phyloP scores from a whole-genome alignment of 306 rosid species.

The Sphenostylis stenocarpa region DNA sequence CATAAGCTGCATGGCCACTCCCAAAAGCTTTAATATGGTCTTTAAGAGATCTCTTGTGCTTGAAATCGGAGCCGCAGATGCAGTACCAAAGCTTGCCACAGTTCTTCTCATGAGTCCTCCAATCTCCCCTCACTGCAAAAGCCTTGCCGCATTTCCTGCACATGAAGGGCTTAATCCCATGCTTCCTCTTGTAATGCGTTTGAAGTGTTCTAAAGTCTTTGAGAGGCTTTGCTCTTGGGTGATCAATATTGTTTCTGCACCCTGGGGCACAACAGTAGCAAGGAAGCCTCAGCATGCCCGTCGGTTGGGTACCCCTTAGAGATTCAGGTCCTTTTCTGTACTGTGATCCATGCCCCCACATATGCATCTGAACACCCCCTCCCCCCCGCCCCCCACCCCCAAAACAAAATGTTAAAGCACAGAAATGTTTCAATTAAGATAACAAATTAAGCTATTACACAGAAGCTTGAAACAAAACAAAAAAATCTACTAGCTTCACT shows the following conservation, averaged over 20 bases:
- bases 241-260: conserved; percentile 94
- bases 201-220: conserved; percentile 97
- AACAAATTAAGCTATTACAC: not conserved
- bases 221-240: conserved; percentile 84
- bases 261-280: conserved; percentile 96
- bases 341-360: conserved; percentile 99
- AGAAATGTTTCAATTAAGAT: not conserved
- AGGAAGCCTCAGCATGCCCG: conserved; percentile 94
- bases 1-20: conserved; percentile 83
- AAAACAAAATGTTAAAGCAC: not conserved
- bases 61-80: conserved; percentile 93
- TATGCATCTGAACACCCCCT: conserved; percentile 69
- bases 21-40: conserved; percentile 97
- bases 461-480: not conserved
- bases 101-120: conserved; percentile 97
- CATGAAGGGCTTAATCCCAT: conserved; percentile 95
- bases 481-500: not conserved
- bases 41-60: conserved; percentile 92
- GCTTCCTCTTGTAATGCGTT: conserved; percentile 96
- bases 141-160: conserved; percentile 95
- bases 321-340: conserved; percentile 98
- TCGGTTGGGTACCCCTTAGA: conserved; percentile 93
- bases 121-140: conserved; percentile 92
- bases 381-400: not conserved
- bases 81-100: conserved; percentile 98